A percentile compares a stretch with the other conserved stretches of the same genome.
These are phyloP conservation scores for Candida takata DNA, from an alignment of 805 yeast genomes.

Conservation along the genomic window DNA sequence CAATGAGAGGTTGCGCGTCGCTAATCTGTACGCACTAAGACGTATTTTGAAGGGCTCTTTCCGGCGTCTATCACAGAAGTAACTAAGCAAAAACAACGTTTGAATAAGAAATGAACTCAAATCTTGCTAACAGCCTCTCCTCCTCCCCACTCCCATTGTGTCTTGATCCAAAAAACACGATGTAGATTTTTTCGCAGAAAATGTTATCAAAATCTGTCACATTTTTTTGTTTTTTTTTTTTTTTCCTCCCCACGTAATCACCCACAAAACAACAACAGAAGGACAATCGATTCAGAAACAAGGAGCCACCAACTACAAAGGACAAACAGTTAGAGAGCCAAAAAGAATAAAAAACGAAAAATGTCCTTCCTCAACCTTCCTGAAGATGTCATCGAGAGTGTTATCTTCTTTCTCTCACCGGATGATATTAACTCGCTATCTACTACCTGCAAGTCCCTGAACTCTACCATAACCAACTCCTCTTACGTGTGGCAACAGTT, in stretches of 20 bases:
- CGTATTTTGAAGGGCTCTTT: constrained; percentile 38
- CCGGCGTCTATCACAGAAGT: constrained; percentile 14
- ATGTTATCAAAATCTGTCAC: too few species aligned
- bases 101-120: too few species aligned
- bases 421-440: constrained; percentile 36
- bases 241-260: too few species aligned
- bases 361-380: constrained; percentile 8
- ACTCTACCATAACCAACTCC: constrained; percentile 30
- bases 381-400: constrained; percentile 31
- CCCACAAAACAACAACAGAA: too few species aligned
- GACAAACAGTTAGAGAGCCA: not conserved
- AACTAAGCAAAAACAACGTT: too few species aligned
- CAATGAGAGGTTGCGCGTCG: constrained; percentile 76
- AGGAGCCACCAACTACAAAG: too few species aligned
- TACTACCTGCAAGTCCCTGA: constrained; percentile 32
- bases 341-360: not conserved
- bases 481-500: constrained; percentile 37
- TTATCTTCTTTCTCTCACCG: constrained; percentile 20
- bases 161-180: too few species aligned
- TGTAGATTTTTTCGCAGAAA: too few species aligned
- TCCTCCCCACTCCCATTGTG: too few species aligned
- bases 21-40: constrained; percentile 70
- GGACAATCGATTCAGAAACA: not conserved
- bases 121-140: too few species aligned
- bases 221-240: too few species aligned